phyloP scores from a whole-genome alignment of 2,329 filamentous ascomycete species.

The Pseudogymnoascus sp. region DNA sequence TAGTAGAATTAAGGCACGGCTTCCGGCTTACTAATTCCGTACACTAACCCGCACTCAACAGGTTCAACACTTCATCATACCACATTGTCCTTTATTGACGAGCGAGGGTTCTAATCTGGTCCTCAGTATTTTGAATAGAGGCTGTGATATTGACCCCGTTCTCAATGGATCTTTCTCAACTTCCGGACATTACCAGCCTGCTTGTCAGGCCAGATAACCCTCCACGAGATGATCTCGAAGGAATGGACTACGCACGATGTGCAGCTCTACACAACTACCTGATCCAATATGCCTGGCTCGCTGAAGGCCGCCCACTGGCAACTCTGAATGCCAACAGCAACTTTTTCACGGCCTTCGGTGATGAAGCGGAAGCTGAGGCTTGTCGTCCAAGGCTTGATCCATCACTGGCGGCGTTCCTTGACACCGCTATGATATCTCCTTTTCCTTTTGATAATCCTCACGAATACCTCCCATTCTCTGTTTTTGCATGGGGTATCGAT shows the following conservation, averaged over 20 bases:
- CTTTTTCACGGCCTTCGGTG: constrained; percentile 21
- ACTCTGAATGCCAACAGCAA: constrained; percentile 17
- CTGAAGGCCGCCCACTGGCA: constrained; percentile 20
- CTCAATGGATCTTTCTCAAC: constrained; percentile 17
- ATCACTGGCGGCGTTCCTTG: constrained; percentile 24
- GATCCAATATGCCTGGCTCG: constrained; percentile 23
- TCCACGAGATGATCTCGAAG: constrained; percentile 20
- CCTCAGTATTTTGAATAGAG: too few species aligned
- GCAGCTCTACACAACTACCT: constrained; percentile 29
- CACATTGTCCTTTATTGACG: too few species aligned
- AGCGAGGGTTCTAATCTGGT: too few species aligned
- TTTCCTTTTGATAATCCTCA: neutral
- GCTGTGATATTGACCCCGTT: neutral
- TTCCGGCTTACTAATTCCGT: too few species aligned
- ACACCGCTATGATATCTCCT: constrained; percentile 17
- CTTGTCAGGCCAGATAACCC: constrained; percentile 26
- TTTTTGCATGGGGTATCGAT: constrained; percentile 22
- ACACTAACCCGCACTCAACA: too few species aligned
- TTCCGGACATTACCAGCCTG: constrained; percentile 22
- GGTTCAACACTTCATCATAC: too few species aligned
- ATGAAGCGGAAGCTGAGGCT: constrained; percentile 18
- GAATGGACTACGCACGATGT: constrained; percentile 27
- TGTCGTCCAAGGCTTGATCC: constrained; percentile 22
- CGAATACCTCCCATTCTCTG: constrained; percentile 16
- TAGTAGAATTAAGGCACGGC: too few species aligned